These are phyloP conservation scores for Malus hybrid DNA, from an alignment of 331 rosid species.

Conservation along the genomic window DNA sequence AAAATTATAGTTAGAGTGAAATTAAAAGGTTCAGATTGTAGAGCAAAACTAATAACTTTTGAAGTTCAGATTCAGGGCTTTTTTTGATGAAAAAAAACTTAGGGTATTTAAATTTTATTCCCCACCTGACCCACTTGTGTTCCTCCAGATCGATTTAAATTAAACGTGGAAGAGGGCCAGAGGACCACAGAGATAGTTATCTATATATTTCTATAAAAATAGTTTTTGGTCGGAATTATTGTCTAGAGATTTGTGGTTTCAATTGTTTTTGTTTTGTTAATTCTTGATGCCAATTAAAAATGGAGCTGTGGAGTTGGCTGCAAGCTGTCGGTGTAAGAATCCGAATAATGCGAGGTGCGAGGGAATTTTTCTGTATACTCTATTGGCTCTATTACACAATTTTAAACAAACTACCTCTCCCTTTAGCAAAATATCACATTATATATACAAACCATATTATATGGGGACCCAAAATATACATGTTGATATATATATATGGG, in stretches of 20 bases:
- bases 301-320: constrained; percentile 8
- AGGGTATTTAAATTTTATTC: neutral
- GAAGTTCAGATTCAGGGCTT: neutral
- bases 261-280: neutral
- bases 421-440: neutral
- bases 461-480: too few species aligned
- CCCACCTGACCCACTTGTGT: neutral
- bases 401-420: neutral
- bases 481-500: too few species aligned
- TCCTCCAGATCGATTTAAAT: neutral
- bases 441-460: too few species aligned
- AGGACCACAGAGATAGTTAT: neutral
- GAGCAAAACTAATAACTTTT: neutral
- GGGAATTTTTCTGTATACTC: neutral
- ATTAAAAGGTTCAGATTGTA: neutral
- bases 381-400: neutral
- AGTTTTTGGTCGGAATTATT: constrained; percentile 1
- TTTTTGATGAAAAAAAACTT: neutral
- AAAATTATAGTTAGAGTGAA: too few species aligned
- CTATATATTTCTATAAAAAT: neutral
- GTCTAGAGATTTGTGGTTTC: neutral
- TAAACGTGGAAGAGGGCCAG: neutral
- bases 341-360: neutral
- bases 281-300: neutral
- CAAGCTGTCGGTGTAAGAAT: constrained; percentile 14